Evolutionary conservation across 139 green algal species (phyloP), one percentile per base, ranked within the genome.

Genomic region (Coelastrella sp.): DNA sequence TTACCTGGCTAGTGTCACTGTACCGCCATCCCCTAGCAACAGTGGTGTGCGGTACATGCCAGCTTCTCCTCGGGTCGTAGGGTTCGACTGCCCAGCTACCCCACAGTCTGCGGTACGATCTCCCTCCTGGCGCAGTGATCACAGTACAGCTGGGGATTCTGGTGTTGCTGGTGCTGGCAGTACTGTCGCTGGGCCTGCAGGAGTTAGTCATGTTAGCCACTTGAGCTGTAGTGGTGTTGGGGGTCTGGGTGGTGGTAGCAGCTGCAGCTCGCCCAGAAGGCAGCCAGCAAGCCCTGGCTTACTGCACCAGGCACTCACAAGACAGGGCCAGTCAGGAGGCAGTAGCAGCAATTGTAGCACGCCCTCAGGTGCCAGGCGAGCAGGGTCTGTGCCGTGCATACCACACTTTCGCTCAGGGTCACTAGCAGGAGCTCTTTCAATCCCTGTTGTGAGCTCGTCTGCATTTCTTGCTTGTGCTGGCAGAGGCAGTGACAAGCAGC

Each of bases 181-280:
- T 19, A 23, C 19, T 57, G 67, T 21, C 11, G 69, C 17, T n/a
- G 23, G 8, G 19, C 1, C 35, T 3, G 66, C 15, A n/a, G n/a
- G 7, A 11, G n/a, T 75, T 6, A 41, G 15, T 27, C 53, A 64
- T 27, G 53, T 5, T 3, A 34, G 53, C 30, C 17, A 64, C 21
- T 5, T 27, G 6, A 64, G 17, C 53, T 64, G 27, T 21, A 64
- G 11, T 43, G 69, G 7, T 11, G 35, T 25, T 27, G 32, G 69
- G 23, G 69, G n/a, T 35, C 8, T 41, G 30, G 35, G 78, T 30
- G 38, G 60, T 30, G 38, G 60, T 30, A 84, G 78, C 30, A 34
- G 78, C n/a, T 64, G 78, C 30, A 84, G 78, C 78, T 76, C 78
- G 27, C 78, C 78, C 5, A n/a, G 78, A 4, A 74, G 78, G 60